These are phyloP conservation scores for Zymoseptoria tritici DNA, from an alignment of 2,329 filamentous ascomycete species.

Conservation along the genomic window DNA sequence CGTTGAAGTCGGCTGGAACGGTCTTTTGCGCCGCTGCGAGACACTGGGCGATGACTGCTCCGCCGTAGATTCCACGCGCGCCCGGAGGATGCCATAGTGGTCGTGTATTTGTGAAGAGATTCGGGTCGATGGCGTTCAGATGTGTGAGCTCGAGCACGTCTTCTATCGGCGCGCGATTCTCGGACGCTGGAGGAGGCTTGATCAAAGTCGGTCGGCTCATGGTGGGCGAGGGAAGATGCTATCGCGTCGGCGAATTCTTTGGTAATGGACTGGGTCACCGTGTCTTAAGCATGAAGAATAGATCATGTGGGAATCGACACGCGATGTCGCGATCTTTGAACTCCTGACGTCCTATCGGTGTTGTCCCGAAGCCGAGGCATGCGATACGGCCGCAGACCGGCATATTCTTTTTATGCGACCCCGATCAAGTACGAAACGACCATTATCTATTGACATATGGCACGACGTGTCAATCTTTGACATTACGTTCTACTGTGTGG, in stretches of 20 bases:
- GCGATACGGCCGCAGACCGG: not conserved
- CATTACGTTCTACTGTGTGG: no score
- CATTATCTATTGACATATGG: no score
- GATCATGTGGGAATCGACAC: not conserved
- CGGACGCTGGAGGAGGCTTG: constrained; percentile 64
- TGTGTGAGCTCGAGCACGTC: constrained; percentile 82
- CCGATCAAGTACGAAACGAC: no score
- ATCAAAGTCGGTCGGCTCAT: constrained; percentile 47
- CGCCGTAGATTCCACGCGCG: constrained; percentile 89
- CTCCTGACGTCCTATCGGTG: not conserved
- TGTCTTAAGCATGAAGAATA: not conserved
- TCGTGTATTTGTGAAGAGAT: constrained; percentile 91
- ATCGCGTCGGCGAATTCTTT: not conserved
- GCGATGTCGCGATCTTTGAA: not conserved
- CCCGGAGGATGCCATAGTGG: constrained; percentile 87
- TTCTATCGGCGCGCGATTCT: constrained; percentile 72
- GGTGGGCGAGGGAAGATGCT: not conserved
- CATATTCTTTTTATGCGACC: not conserved
- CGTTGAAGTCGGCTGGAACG: constrained; percentile 68
- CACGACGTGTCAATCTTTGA: no score
- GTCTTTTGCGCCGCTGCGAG: constrained; percentile 83
- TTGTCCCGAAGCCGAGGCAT: not conserved
- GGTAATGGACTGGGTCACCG: not conserved
- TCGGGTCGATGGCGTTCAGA: constrained; percentile 65
- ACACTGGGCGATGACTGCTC: constrained; percentile 86